These are phyloP conservation scores for Moesziomyces aphidis DNA, from an alignment of 1,284 basidiomycete genomes.

Conservation along the genomic window DNA sequence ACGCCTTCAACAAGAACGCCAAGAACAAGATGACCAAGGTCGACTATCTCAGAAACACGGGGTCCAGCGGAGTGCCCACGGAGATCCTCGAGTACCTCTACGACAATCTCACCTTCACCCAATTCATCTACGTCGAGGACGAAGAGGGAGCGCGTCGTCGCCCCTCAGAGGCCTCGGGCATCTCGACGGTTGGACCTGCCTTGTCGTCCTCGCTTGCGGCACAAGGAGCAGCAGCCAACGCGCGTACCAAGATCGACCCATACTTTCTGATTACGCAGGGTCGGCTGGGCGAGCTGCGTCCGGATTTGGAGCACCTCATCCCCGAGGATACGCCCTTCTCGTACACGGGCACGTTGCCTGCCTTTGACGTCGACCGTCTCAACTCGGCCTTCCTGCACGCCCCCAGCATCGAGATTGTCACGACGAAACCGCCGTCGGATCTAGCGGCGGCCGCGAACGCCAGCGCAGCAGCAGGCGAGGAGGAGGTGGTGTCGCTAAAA, in stretches of 20 bases:
- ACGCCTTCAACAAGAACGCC: constrained; percentile 97
- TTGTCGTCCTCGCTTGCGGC: constrained; percentile 16
- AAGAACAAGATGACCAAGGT: constrained; percentile 87
- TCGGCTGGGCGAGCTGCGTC: constrained; percentile 76
- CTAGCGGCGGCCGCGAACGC: constrained; percentile 14
- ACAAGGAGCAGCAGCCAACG: constrained; percentile 16
- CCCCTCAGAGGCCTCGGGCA: constrained; percentile 30
- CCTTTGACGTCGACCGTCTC: constrained; percentile 45
- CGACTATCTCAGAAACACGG: constrained; percentile 59
- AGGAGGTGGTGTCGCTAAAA: constrained; percentile 72
- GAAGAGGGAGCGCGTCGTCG: constrained; percentile 37
- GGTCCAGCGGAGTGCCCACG: constrained; percentile 81
- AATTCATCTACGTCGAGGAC: constrained; percentile 94
- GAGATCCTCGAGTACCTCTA: constrained; percentile 95
- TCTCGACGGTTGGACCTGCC: constrained; percentile 7
- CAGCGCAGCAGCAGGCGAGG: constrained; percentile 9
- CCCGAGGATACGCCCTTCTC: constrained; percentile 56
- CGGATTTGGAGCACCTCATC: constrained; percentile 56
- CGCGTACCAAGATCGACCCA: constrained; percentile 81
- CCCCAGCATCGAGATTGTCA: constrained; percentile 61
- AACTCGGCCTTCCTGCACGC: constrained; percentile 52
- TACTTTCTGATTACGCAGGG: constrained; percentile 88
- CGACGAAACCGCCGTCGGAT: constrained; percentile 25
- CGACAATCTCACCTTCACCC: constrained; percentile 94
- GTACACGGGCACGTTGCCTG: constrained; percentile 40